Evolutionary conservation across 306 rosid genomes (phyloP).

Genomic region (Ormosia emarginata): DNA sequence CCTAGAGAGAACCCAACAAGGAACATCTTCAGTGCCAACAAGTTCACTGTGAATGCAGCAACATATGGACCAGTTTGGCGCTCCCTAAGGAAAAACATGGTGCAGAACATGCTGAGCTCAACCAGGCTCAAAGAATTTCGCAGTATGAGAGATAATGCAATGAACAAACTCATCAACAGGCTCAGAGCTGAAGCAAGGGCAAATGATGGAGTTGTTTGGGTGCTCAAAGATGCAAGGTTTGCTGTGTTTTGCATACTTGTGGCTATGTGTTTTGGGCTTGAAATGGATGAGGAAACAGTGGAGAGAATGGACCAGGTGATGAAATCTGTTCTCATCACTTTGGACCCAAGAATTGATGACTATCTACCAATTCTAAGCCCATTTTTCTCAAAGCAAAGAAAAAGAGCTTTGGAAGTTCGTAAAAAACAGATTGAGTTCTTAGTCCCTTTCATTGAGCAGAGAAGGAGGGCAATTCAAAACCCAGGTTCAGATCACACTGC

Average conservation of each 20-base stretch:
- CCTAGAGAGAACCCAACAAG: slow-evolving; percentile 83
- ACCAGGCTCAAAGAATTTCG: slow-evolving; percentile 68
- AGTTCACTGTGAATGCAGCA: slow-evolving; percentile 81
- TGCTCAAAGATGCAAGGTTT: slow-evolving; percentile 69
- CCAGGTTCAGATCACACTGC: slow-evolving; percentile 68
- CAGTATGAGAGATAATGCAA: slow-evolving; percentile 53
- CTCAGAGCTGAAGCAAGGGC: slow-evolving; percentile 52
- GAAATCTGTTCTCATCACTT: slow-evolving; percentile 57
- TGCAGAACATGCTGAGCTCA: slow-evolving; percentile 92
- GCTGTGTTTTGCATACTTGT: slow-evolving; percentile 78
- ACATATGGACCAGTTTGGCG: slow-evolving; percentile 79
- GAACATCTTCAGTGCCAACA: slow-evolving; percentile 74
- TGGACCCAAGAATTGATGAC: slow-evolving; percentile 86
- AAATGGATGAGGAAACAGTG: slow-evolving; percentile 68
- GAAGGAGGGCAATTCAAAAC: slow-evolving; percentile 55
- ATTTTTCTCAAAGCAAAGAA: slow-evolving; percentile 76
- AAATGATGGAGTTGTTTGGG: slow-evolving; percentile 56
- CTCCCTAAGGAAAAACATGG: slow-evolving; percentile 79
- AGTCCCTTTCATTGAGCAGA: slow-evolving; percentile 54
- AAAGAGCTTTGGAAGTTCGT: slow-evolving; percentile 56
- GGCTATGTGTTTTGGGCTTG: slow-evolving; percentile 83
- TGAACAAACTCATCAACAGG: slow-evolving; percentile 59
- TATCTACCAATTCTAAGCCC: slow-evolving; percentile 73
- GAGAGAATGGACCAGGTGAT: slow-evolving; percentile 69
- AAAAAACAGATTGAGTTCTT: slow-evolving; percentile 59